Evolutionary conservation across 2,329 filamentous ascomycete species (phyloP), one percentile per base, ranked within the genome.

Genomic region (Lojkania enalia): DNA sequence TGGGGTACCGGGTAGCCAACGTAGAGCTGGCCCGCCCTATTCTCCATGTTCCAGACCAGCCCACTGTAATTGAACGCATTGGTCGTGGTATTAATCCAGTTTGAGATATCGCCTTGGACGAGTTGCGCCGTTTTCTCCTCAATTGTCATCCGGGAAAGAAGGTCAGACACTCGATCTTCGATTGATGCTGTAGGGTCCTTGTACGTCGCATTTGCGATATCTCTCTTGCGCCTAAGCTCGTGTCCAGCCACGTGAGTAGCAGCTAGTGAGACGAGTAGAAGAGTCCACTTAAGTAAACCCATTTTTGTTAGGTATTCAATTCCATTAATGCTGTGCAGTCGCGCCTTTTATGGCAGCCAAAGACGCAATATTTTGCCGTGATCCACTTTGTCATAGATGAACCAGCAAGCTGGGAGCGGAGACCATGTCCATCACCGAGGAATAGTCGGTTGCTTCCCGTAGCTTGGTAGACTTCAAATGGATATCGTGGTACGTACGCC

Each of bases 61-160:
- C 85, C 87, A 0, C 79, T 81, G 40, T 78, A 73, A 61, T 90
- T 90, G 70, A 87, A 82, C n/a, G 70, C 74, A 43, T 84, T 84
- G 23, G 79, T 78, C 0, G 80, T 83, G n/a, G 77, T 76, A 61
- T 89, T 83, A 65, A 90, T 78, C 82, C 85, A 90, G 62, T 88
- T 88, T 4, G 79, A 77, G 48, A 90, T 77, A 59, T 90, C 87
- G 36, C 86, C 77, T 71, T 76, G 73, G 37, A 76, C 67, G n/a
- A 76, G 73, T 63, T 90, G 87, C 1, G 84, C 77, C 33, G 82
- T 79, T 71, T 90, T 90, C 48, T 90, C 87, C 58, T 86, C 77
- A 42, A 88, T 78, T 0, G 84, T 88, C 87, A 90, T 90, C 18
- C 83, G 80, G 11, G 79, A 79, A 40, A 90, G 70, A 4, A 90